A percentile compares a stretch with the other conserved stretches of the same genome.
These are phyloP conservation scores for Abrus precatorius DNA, from an alignment of 306 rosid genomes.

Conservation along the genomic window DNA sequence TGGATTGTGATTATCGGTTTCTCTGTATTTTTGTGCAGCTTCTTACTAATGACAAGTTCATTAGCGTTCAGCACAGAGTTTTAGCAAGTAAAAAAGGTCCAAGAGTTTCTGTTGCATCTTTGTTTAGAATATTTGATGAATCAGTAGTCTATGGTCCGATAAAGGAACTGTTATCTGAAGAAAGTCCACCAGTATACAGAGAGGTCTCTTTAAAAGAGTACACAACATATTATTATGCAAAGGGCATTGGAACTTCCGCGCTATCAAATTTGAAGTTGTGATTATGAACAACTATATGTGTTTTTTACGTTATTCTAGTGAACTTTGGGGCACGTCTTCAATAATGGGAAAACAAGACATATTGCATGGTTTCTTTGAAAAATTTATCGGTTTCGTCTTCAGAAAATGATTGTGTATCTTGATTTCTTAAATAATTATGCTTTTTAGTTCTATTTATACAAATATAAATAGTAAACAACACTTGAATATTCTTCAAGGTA, in stretches of 20 bases:
- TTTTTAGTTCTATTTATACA: not conserved
- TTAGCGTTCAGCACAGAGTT: slow-evolving; percentile 44
- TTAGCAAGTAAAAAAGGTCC: slow-evolving; percentile 35
- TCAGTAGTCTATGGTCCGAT: slow-evolving; percentile 56
- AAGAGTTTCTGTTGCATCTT: slow-evolving; percentile 45
- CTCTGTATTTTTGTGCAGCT: slow-evolving; percentile 26
- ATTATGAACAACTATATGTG: slow-evolving; percentile 25
- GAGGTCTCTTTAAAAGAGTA: slow-evolving; percentile 48
- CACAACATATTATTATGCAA: not conserved
- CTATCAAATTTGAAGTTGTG: slow-evolving; percentile 53
- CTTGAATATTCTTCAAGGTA: not conserved
- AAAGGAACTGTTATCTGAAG: slow-evolving; percentile 60
- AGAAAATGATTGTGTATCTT: too few species aligned
- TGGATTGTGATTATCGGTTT: slow-evolving; percentile 6
- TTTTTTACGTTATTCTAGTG: not conserved
- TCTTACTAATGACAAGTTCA: slow-evolving; percentile 43
- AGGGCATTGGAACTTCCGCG: slow-evolving; percentile 53
- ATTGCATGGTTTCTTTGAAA: not conserved
- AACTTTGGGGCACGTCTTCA: not conserved
- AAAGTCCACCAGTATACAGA: slow-evolving; percentile 53
- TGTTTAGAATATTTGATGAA: slow-evolving; percentile 41
- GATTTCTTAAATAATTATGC: too few species aligned
- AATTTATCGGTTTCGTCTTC: not conserved
- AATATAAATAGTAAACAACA: not conserved
- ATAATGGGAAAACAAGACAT: slow-evolving; percentile 11